Evolutionary conservation across 2,329 filamentous ascomycete species (phyloP), one percentile per base, ranked within the genome.

Genomic region (Sarocladium brachiariae): DNA sequence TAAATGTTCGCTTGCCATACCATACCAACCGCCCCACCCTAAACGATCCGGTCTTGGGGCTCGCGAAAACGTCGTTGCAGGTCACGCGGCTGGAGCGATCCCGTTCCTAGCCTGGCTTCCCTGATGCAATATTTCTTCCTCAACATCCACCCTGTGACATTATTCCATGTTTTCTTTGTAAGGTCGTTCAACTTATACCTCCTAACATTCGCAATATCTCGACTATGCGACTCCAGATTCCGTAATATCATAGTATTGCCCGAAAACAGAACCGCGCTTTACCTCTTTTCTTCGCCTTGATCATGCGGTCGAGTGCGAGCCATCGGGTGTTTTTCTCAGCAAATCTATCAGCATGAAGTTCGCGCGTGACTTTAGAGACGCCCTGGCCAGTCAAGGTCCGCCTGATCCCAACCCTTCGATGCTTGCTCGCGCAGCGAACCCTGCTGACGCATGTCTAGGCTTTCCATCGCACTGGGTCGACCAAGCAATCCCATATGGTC

Each of bases 401-500:
- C 25, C n/a, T n/a, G n/a, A 31, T 57, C 13, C 18, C 27, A 2
- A 48, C 2, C 25, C 24, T 30, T 34, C 21, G 10, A 13, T 13
- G 4, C 5, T 38, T 33, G 8, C 31, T 14, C 33, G n/a, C n/a
- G 24, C 8, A 18, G 21, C 6, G 19, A 9, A 33, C 23, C 25
- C 19, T 24, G 8, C 33, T 37, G 46, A 25, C 34, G 16, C 14
- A 4, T 3, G 3, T 21, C 16, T 49, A 74, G 85, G 80, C 56
- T 95, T 89, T 63, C 89, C 89, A 7, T 70, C 78, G 47, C 81
- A 84, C 62, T 84, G 80, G 80, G 70, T 90, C 46, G 76, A 85
- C 39, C 83, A 82, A 24, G 89, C 89, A 46, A 87, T 95, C 54
- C 88, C 87, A 2, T 95, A 95, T 65, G 79, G 84, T 39, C 81